phyloP scores from a whole-genome alignment of 164 flowering plant genomes.

The Stephania yunnanensis region DNA sequence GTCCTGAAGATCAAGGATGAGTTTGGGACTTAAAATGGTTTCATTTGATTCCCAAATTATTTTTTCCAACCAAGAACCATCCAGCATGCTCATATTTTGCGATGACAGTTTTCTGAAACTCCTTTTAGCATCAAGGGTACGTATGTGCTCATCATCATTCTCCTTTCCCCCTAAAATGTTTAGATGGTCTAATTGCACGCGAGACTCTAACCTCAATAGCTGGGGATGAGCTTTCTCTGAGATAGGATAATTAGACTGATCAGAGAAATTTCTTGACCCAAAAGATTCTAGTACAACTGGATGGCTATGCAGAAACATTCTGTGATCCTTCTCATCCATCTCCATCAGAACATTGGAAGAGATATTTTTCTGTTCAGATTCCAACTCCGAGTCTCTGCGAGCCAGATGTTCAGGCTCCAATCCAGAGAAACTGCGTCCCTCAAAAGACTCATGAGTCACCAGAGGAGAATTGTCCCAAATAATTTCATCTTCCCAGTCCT shows the following conservation, averaged over 20 bases:
- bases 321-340: slow-evolving; percentile 32
- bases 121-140: slow-evolving; percentile 31
- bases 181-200: slow-evolving; percentile 26
- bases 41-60: slow-evolving; percentile 72
- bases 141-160: slow-evolving; percentile 21
- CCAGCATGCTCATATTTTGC: slow-evolving; percentile 57
- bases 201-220: slow-evolving; percentile 68
- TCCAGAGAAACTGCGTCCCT: slow-evolving; percentile 39
- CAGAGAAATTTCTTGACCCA: slow-evolving; percentile 39
- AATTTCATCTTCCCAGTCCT: slow-evolving; percentile 82
- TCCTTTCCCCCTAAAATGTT: slow-evolving; percentile 23
- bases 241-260: slow-evolving; percentile 5
- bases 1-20: slow-evolving; percentile 92
- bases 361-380: slow-evolving; percentile 13
- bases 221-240: slow-evolving; percentile 65
- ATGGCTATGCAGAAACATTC: slow-evolving; percentile 21
- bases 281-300: slow-evolving; percentile 51
- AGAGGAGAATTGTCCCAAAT: slow-evolving; percentile 69
- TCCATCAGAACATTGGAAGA: slow-evolving; percentile 21
- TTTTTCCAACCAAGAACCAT: slow-evolving; percentile 77
- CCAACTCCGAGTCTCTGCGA: slow-evolving; percentile 28
- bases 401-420: slow-evolving; percentile 35
- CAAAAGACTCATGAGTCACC: slow-evolving; percentile 28
- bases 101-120: slow-evolving; percentile 44
- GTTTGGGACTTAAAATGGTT: slow-evolving; percentile 50